Conservation (phyloP, 2,329 filamentous ascomycete species). For the Calonectria ilicicola region DNA sequence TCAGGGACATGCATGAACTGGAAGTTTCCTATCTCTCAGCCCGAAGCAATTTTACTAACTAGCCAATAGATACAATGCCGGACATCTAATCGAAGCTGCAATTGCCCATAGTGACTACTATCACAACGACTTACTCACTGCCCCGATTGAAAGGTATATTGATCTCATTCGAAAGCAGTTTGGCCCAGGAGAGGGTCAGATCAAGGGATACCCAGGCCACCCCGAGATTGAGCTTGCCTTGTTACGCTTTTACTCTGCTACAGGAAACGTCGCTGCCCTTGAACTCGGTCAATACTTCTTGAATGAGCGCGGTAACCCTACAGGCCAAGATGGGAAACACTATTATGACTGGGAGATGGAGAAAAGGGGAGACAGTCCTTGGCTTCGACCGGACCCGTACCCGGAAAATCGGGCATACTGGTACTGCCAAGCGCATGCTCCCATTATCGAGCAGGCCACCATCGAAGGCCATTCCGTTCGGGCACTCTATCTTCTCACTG, state of each 20-base stretch:
- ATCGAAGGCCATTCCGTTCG: slow-evolving; percentile 69
- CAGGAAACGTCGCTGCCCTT: slow-evolving; percentile 51
- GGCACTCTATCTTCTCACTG: slow-evolving; percentile 70
- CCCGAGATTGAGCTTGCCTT: slow-evolving; percentile 61
- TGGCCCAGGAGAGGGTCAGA: slow-evolving; percentile 60
- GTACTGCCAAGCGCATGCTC: slow-evolving; percentile 69
- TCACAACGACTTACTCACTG: slow-evolving; percentile 61
- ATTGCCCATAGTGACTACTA: slow-evolving; percentile 67
- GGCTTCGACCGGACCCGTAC: slow-evolving; percentile 60
- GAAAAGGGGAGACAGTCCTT: slow-evolving; percentile 61
- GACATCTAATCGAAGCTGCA: slow-evolving; percentile 72
- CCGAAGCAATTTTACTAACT: background rate
- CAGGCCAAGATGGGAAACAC: slow-evolving; percentile 67
- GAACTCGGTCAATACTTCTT: slow-evolving; percentile 61
- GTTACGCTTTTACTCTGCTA: slow-evolving; percentile 51
- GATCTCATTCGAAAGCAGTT: slow-evolving; percentile 63
- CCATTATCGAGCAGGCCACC: slow-evolving; percentile 56
- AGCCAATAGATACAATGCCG: slow-evolving; percentile 63
- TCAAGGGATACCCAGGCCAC: slow-evolving; percentile 69
- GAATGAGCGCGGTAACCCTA: slow-evolving; percentile 40
- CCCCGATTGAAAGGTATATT: slow-evolving; percentile 45
- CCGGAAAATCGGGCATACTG: slow-evolving; percentile 54
- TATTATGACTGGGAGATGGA: slow-evolving; percentile 68
- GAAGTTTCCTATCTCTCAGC: slow-evolving; percentile 43
- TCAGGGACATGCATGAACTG: slow-evolving; percentile 73